Evolutionary conservation across 2,329 filamentous ascomycete genomes (phyloP), one percentile per base, ranked within the genome.

Genomic region (Exophiala dermatitidis): DNA sequence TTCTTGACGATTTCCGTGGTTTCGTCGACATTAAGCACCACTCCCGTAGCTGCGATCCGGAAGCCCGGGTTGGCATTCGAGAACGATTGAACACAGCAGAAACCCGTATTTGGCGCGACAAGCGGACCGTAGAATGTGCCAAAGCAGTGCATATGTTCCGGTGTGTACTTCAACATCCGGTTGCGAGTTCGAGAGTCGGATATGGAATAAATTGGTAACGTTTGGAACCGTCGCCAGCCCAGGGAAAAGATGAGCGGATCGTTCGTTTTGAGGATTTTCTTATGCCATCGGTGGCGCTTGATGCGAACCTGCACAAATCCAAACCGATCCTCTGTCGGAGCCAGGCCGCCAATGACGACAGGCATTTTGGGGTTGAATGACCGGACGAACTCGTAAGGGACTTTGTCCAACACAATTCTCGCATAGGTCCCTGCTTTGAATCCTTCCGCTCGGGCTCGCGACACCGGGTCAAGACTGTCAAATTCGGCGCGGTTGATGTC

Each of bases 91-190:
- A 97, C 89, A 69, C 87, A 93, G 62, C 88, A 90, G 72, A 98
- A 97, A 54, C 91, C 90, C 1, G 91, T 95, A 70, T 95, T 96
- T 8, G 94, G 93, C 0, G 93, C 90, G 56, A 96, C 89, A 5
- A 98, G 81, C 0, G 94, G 93, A 0, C 90, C 93, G 66, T 95
- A 97, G 71, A 97, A 90, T 47, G 90, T 95, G 38, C 82, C 93
- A 68, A 95, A 95, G 74, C 94, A 98, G 73, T 97, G 93, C 90
- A 96, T 97, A 68, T 98, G 93, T 75, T 98, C 94, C 0, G 93
- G 94, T 0, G 91, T 96, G 71, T 98, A 98, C 71, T 98, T 98
- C 58, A 98, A 80, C 91, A 98, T 96, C 53, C 93, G 84, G 72
- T 97, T 96, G 59, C 93, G 81, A 29, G 88, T 94, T 63, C 93